These are phyloP conservation scores for Suhomyces pyralidae DNA, from an alignment of 805 yeast species.

Conservation along the genomic window DNA sequence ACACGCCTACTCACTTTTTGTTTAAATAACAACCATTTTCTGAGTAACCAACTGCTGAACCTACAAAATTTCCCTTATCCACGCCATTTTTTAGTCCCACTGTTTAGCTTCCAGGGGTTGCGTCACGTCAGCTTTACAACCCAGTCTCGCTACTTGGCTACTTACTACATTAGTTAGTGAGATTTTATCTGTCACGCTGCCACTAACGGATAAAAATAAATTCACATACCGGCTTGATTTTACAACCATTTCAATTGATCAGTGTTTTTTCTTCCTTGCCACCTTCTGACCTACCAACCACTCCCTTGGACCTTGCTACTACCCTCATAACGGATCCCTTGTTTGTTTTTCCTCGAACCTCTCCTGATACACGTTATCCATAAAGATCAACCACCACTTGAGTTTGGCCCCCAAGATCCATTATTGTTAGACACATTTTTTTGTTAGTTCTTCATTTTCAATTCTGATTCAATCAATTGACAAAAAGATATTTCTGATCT, in stretches of 20 bases:
- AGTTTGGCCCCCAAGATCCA: not conserved
- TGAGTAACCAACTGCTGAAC: slow-evolving; percentile 1
- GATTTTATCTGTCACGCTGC: not conserved
- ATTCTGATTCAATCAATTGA: not conserved
- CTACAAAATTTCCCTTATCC: slow-evolving; percentile 1
- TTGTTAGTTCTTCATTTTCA: not conserved
- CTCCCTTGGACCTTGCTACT: not conserved
- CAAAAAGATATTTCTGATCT: not conserved
- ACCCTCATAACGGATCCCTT: not conserved
- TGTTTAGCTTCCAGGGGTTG: not conserved
- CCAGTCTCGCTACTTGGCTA: not conserved
- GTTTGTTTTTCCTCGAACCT: not conserved
- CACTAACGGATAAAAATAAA: not conserved
- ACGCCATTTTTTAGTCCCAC: not conserved
- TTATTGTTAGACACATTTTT: not conserved
- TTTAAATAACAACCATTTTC: slow-evolving; percentile 7
- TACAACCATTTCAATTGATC: not conserved
- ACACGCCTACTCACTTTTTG: not conserved
- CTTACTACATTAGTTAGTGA: not conserved
- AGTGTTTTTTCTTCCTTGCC: not conserved
- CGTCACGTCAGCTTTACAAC: slow-evolving; percentile 1
- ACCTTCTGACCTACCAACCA: not conserved
- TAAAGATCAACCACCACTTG: not conserved
- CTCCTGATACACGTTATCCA: not conserved
- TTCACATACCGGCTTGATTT: not conserved